Evolutionary conservation across 805 yeast species (phyloP), one percentile per base, ranked within the genome.

Genomic region (Starmerella bacillaris): DNA sequence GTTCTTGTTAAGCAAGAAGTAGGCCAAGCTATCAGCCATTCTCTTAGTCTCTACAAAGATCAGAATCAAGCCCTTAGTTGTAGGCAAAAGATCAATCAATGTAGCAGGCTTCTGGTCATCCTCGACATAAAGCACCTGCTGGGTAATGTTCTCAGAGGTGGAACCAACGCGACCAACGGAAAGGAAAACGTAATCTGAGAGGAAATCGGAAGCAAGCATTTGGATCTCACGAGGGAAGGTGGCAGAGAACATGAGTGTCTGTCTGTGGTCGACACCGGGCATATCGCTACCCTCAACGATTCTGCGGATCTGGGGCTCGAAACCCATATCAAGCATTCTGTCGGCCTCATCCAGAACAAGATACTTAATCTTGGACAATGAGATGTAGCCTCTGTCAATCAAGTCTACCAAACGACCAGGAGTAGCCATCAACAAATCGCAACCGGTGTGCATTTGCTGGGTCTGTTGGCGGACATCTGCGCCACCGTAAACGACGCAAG

Each of bases 321-420:
- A 89, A 71, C 98, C 98, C 96, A 89, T 89, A 73, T 89, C 98
- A 65, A 89, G 74, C 98, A 89, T 89, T 68, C 98, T 80, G 65
- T 89, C 98, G 55, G 98, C 98, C 70, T 86, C 98, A 63, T 86
- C 98, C 49, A 89, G 70, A 35, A 89, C 95, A 58, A 89, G 71
- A 62, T 80, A 89, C 60, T 78, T 82, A 62, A 86, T 82, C 62
- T 79, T 82, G 46, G 72, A 68, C 55, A 89, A 68, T 30, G 95
- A 83, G 50, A 89, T 79, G 52, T 73, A 67, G 54, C 95, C 95
- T 67, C 95, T 79, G 65, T 84, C 95, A 47, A 89, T 65, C 61
- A 89, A 68, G 64, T 89, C 98, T 55, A 75, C 84, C 57, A 89
- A 70, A 69, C 99, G 86, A 68, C 99, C 99, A 51, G 99, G 99